Base-by-base conservation (phyloP, 1,284 basidiomycete genomes). In the Rhodotorula sp. region DNA sequence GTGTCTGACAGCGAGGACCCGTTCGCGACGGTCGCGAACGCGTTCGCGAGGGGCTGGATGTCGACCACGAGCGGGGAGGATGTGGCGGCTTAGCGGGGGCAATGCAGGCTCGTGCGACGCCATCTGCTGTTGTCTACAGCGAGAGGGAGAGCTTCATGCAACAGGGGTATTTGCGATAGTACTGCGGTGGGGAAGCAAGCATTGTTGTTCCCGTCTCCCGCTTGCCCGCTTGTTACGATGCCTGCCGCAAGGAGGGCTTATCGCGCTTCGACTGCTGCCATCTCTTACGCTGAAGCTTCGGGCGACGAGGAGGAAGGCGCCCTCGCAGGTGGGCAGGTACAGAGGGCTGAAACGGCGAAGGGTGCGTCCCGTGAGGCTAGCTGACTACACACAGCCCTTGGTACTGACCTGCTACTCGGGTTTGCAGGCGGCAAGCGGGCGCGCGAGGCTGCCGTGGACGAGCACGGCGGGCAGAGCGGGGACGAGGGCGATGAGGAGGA, bases 1-100 rank as follows among this genome's bases (percentile, higher is more conserved):
- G 91, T 95, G 53, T 20, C 24, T 19, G 91, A 94, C 68, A 63
- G 66, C 27, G 91, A 94, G 66, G 72, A 87, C 72, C 91, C 92
- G 3, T 95, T 94, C 78, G 85, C 84, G 57, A 88, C 90, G 17
- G 85, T 96, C 19, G 91, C 91, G 4, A 83, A 85, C 27, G 92
- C 88, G 20, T 96, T 91, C 79, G 86, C 90, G 24, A 64, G 64
- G 44, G 72, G 69, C 2, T 55, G 65, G 47, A 60, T 73, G 61
- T 56, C 39, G 36, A 20, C 27, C n/a, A 11, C 27, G 30, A 32
- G 24, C 30, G 48, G 9, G 48, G 29, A 13, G 48, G 20, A 13
- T 13, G 47, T 1, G 15, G 32, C n/a, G 36, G 34, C 59, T n/a
- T 51, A 19, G 48, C 1, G 27, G 19, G 56, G 7, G 20, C 6